Base-by-base conservation (phyloP, 2,329 filamentous ascomycete genomes). In the Achaetomium macrosporum region DNA sequence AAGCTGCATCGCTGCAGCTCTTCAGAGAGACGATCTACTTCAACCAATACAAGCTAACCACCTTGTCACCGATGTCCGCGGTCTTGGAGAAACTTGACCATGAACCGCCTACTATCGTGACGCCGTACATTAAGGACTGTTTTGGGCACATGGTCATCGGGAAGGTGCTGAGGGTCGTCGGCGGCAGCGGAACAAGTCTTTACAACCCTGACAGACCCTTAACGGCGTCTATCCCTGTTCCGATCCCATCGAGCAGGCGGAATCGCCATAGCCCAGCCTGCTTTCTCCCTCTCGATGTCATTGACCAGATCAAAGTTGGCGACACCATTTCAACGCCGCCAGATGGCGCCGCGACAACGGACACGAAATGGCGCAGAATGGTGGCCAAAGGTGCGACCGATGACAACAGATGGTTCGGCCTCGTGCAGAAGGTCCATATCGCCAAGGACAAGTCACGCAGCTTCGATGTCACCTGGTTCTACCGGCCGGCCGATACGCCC, bases 391-490 rank as follows among this genome's bases (percentile, higher is more conserved):
- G 73, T 41, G 71, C 71, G 37, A 57, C 63, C 2, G 68, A 75
- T 11, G 71, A 76, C 16, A 66, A 76, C n/a, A 70, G 78, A 1
- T 91, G 87, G 85, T 85, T 86, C 62, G 85, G 81, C 0, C 81
- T 86, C 29, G 83, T 93, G 0, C 85, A 88, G 52, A 68, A 68
- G 2, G 69, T 85, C 0, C 69, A 76, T 9, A 48, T 65, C 1
- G 62, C 63, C 2, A 58, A 64, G 4, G 59, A 64, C 11, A 72
- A 74, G 0, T 58, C 56, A 15, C 68, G 65, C 0, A 69, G 70
- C 1, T 80, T 90, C 11, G 76, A 84, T 50, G 78, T 90, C 0
- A 74, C 87, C 1, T 93, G 88, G 88, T 71, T 93, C 0, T 92
- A 91, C 59, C 74, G 79, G 2, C 79, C 88, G 0, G 72, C 74